Evolutionary conservation across 1,139 yeast species (phyloP), one percentile per base, ranked within the genome.

Genomic region (Blastobotrys proliferans): DNA sequence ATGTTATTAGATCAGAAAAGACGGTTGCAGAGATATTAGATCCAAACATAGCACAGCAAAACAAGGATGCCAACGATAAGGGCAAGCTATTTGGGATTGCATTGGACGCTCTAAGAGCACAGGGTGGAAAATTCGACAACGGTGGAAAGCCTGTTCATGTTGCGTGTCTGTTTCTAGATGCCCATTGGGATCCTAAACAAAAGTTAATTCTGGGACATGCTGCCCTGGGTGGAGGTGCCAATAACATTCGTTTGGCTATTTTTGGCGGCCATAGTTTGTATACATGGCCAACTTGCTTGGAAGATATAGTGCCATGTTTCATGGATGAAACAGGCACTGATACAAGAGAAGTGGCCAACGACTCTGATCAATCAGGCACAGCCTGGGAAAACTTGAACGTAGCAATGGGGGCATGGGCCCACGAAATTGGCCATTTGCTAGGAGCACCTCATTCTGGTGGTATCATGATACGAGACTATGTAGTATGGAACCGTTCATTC

Each of bases 261-360:
- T 90, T 90, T 64, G 98, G 98, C 2, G 83, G 95, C 2, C 98
- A 92, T 60, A 94, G 96, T 0, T 56, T 88, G 22, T 92, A 85
- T 61, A 76, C 95, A 0, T 92, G 95, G 94, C 97, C 98, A 6
- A 67, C 76, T 21, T 76, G 76, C 46, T 70, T 88, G 51, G 94
- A 88, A 43, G 81, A 79, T 40, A 62, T 90, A 3, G 76, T 77
- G 2, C 79, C 83, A 0, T 68, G 79, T 29, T 87, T 87, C 55
- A 67, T 81, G 38, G 97, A 92, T 59, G 73, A 74, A 10, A 83
- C 94, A 0, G 73, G 62, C 17, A 71, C 84, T 16, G 75, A 80
- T 42, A 74, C 72, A 0, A 60, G 59, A 1, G 88, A 85, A 51
- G 96, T 90, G 6, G 97, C 95, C 6, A 88, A 92, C 60, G 98